Evolutionary conservation across 441 rosid species (phyloP), one percentile per base, ranked within the genome.

Genomic region (Brassica balearica): DNA sequence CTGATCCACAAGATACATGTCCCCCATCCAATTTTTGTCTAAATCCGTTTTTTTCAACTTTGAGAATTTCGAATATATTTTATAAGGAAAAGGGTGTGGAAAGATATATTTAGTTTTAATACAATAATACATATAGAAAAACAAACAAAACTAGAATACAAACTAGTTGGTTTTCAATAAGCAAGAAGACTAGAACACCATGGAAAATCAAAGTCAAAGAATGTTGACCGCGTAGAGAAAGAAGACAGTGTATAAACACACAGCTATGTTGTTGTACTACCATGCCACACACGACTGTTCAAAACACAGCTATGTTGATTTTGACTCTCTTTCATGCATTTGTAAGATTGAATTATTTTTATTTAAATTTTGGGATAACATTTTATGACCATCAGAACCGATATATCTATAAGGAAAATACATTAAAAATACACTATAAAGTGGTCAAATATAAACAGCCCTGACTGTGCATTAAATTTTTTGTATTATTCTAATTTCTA

Each of bases 1-100:
- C 14, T 51, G 56, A 51, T 51, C 56, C 56, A 51, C 1, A 66
- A 72, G 73, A 73, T 67, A 51, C 73, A 68, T 68, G 69, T 72
- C 74, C 77, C 55, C 46, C 0, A 72, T 68, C 69, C 73, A 22
- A 15, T 72, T 17, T 72, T 72, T 72, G 73, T 78, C 81, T 67
- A 56, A 4, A 65, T 77, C 76, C 3, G 0, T 51, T 63, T 15
- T 61, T 75, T 38, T 51, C 43, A 70, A 63, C 59, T 38, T 71
- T 65, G 23, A 65, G 22, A 51, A 51, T 51, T 77, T 77, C 65
- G n/a, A 2, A 62, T 70, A 53, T 51, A 12, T n/a, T 20, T 4
- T 69, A 8, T 60, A 46, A 29, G 11, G 12, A 27, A 48, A 51
- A 62, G 14, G 9, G 22, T n/a, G n/a, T 19, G 38, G 14, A 43